Conservation (phyloP, 441 rosid species). For the Syzygium malaccense region DNA sequence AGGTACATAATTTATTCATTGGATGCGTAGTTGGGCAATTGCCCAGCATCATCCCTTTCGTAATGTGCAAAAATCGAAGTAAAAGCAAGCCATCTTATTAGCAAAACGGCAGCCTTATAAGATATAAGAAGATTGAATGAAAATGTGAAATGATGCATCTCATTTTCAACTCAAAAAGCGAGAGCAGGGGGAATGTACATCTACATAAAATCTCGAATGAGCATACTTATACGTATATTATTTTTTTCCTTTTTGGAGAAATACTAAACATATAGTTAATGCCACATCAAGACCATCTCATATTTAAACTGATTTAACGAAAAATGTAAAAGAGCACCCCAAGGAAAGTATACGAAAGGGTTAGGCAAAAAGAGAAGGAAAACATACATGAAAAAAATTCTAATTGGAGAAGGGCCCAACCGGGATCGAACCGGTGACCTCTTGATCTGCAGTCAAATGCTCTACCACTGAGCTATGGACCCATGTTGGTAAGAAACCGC, state of each 20-base stretch:
- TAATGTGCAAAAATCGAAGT: not conserved
- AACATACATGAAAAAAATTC: not conserved
- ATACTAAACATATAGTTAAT: not conserved
- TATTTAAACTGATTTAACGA: not conserved
- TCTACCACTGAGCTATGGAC: conserved; percentile 14
- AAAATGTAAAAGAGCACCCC: not conserved
- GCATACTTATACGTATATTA: too few relatives aligned
- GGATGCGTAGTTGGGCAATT: not conserved
- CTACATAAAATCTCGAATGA: not conserved
- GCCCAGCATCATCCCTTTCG: not conserved
- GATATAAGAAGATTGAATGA: not conserved
- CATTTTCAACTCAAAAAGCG: not conserved
- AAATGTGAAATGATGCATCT: not conserved
- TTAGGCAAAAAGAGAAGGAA: not conserved
- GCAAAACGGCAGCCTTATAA: not conserved
- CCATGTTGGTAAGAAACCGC: accelerated
- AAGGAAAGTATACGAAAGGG: too few relatives aligned
- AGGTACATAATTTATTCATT: not conserved
- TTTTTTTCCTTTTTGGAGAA: too few relatives aligned
- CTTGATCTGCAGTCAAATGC: conserved; percentile 19
- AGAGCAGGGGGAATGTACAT: not conserved
- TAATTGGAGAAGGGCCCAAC: not conserved
- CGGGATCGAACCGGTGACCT: conserved; percentile 2
- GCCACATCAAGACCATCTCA: not conserved
- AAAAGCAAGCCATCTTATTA: not conserved